Conservation (phyloP, 139 green algal genomes). For the Ettlia oleoabundans region DNA sequence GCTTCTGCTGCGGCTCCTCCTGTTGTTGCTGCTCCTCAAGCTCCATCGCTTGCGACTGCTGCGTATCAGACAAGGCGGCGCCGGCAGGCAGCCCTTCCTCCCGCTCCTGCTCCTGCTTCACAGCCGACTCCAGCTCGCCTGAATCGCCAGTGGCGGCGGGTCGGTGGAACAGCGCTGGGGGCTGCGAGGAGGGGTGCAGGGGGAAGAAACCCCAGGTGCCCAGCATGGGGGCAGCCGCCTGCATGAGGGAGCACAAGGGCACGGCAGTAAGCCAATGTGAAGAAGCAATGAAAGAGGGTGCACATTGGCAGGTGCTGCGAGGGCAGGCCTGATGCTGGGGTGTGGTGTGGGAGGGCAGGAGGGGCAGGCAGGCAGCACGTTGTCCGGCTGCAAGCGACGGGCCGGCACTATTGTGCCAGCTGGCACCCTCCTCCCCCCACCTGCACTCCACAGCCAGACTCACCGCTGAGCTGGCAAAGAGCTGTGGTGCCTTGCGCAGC, state of each 20-base stretch:
- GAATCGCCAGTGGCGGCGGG: neutral
- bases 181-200: neutral
- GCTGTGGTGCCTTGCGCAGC: neutral
- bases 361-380: neutral
- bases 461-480: conserved; percentile 20
- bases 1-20: neutral
- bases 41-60: neutral
- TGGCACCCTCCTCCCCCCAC: too few relatives aligned
- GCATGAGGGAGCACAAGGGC: neutral
- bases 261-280: too few relatives aligned
- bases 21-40: neutral
- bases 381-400: neutral
- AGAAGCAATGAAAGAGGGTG: too few relatives aligned
- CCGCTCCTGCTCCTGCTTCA: conserved; percentile 1
- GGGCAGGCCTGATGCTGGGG: too few relatives aligned
- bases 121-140: neutral
- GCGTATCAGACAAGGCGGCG: neutral
- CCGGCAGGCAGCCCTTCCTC: neutral
- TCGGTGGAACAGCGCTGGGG: conserved; percentile 6
- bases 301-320: too few relatives aligned
- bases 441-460: neutral
- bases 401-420: neutral
- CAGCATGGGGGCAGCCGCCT: neutral
- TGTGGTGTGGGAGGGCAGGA: too few relatives aligned
- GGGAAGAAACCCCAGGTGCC: conserved; percentile 15